Evolutionary conservation across 768 basidiomycete genomes (phyloP), one percentile per base, ranked within the genome.

Genomic region (Hemileccinum impolitum): DNA sequence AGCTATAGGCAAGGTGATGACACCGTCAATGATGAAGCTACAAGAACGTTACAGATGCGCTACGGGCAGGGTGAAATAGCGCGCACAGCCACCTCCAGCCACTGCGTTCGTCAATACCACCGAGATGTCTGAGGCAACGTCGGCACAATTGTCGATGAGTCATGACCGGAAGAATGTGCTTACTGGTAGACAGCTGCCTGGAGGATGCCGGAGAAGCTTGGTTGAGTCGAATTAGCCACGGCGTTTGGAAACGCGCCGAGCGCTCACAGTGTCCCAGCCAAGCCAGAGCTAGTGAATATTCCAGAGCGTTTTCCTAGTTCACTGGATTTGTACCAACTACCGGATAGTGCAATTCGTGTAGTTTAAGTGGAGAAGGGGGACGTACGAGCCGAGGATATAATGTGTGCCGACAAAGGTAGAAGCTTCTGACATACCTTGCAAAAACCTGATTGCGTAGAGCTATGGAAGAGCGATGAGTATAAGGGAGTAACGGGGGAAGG

Each of bases 371-470:
- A 51, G 19, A 17, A 11, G 40, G 5, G 39, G 18, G 2, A 74
- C 81, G 50, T 58, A 85, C 84, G 82, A 82, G 54, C 86, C 84
- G 15, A 87, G 78, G 53, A 87, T 71, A 58, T 84, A 85, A 54
- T 85, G 84, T 14, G 83, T 81, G 31, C 87, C 87, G 23, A 84
- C 84, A 62, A 89, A 90, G 2, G 85, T 89, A 8, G 85, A 86
- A 0, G 85, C 78, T 64, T 89, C 87, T 7, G 81, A 78, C 48
- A 87, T 71, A 19, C 83, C 87, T 64, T 86, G 85, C 47, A 87
- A 76, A 61, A 89, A 87, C 9, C 85, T 76, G 51, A 88, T 84
- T 25, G 72, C 82, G 62, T 82, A 85, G 43, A 88, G 68, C 82
- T 84, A 45, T 45, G 47, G 48, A 37, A 40, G 10, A 38, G 38